Evolutionary conservation across 2,329 filamentous ascomycete species (phyloP), one percentile per base, ranked within the genome.

Genomic region (Aspergillus ochraceus): DNA sequence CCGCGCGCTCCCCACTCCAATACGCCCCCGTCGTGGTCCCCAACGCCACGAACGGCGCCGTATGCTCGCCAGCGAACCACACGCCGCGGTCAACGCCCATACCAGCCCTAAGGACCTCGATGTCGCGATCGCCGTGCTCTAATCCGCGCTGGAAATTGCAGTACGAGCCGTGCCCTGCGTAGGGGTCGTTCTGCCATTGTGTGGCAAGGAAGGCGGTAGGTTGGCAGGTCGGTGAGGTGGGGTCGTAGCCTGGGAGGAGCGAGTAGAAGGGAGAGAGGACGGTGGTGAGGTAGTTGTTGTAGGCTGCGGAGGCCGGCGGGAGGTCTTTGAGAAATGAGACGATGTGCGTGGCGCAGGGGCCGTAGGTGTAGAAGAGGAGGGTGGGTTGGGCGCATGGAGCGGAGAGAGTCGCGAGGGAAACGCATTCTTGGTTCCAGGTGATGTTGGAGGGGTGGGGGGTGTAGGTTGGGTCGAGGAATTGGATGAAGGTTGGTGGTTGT

Each of bases 11-110:
- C 1, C 93, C 93, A 72, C 90, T 92, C 91, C 91, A 96, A 74
- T 92, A 97, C 11, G 94, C 94, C 0, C 94, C 94, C 0, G 92
- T 96, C 12, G 89, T 90, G 4, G 93, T 97, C 0, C 93, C 94
- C 62, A 97, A 75, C 11, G 90, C 92, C 29, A 96, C 88, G 78
- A 97, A 96, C 4, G 93, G 92, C 57, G 91, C 89, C 22, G 92
- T 96, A 77, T 97, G 92, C 77, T 97, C 92, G 0, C 92, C 92
- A 0, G 92, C 92, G 65, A 97, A 81, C 92, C 92, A 97, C 9
- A 97, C 71, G 0, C 90, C 87, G 22, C 86, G 79, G 12, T 86
- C 86, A 20, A 65, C 32, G 1, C 77, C 78, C 49, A 82, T 69
- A 0, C 84, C 84, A 2, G 75, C 69, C 24, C 86, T 74, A 77